Conservation (phyloP, 1,284 basidiomycete species). For the Puccinia triticina region DNA sequence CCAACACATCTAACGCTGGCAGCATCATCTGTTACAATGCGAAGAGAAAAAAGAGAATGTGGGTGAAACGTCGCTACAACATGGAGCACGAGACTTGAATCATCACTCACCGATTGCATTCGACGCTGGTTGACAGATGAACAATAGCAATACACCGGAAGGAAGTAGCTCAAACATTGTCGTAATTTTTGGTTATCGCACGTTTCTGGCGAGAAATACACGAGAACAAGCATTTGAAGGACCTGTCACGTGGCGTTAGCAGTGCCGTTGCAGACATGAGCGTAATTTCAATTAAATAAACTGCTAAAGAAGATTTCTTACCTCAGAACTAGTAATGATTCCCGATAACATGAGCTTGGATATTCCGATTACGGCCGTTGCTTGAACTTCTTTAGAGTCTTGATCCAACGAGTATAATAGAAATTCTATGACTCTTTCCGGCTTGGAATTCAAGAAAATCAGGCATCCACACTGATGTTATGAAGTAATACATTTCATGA, state of each 20-base stretch:
- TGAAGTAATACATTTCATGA: conserved; percentile 48
- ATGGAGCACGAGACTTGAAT: neutral
- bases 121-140: conserved; percentile 76
- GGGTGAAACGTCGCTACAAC: neutral
- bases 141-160: conserved; percentile 90
- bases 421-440: conserved; percentile 73
- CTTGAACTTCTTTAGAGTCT: conserved; percentile 76
- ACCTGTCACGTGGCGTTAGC: conserved; percentile 65
- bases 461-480: neutral
- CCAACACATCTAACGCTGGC: conserved; percentile 72
- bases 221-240: conserved; percentile 74
- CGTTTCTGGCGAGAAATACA: conserved; percentile 87
- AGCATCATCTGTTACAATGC: conserved; percentile 64
- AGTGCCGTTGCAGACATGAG: neutral
- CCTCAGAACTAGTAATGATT: conserved; percentile 74
- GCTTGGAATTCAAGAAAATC: conserved; percentile 61
- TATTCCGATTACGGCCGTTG: conserved; percentile 78
- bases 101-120: conserved; percentile 70
- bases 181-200: conserved; percentile 80
- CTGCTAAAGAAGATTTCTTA: conserved; percentile 58
- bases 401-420: conserved; percentile 74
- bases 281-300: neutral
- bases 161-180: conserved; percentile 93
- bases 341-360: conserved; percentile 87
- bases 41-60: conserved; percentile 1